Conservation (phyloP, 1,284 basidiomycete genomes). For the Kalmanozyma brasiliensis region DNA sequence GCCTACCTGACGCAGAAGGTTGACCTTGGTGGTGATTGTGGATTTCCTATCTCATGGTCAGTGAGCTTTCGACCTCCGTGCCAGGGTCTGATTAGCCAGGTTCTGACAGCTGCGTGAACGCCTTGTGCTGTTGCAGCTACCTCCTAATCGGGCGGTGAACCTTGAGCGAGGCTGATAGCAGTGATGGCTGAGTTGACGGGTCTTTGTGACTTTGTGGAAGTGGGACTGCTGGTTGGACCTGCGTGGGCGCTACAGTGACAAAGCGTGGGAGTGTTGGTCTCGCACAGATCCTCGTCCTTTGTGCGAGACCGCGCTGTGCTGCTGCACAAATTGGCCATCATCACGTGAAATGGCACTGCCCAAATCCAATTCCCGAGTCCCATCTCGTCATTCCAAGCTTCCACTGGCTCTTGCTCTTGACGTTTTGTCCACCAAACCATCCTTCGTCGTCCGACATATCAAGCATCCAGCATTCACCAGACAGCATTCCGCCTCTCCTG, state of each 20-base stretch:
- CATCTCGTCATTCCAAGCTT: neutral
- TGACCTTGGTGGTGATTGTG: neutral
- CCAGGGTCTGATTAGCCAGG: too few species aligned
- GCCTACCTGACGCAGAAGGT: neutral
- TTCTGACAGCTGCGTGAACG: too few species aligned
- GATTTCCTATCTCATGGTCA: neutral
- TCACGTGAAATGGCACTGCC: constrained; percentile 23
- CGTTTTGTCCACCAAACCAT: constrained; percentile 1
- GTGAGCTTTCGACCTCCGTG: too few species aligned
- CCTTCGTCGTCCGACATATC: neutral
- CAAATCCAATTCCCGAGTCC: constrained; percentile 8
- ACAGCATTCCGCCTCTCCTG: too few species aligned
- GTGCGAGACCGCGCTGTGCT: neutral
- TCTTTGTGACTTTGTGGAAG: too few species aligned
- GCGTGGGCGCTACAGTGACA: neutral
- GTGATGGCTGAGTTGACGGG: too few species aligned
- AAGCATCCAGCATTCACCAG: too few species aligned
- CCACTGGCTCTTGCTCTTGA: neutral
- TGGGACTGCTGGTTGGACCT: neutral
- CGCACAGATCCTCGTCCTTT: too few species aligned
- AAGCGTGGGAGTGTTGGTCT: constrained; percentile 5
- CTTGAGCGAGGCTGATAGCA: too few species aligned
- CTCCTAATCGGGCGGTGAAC: too few species aligned
- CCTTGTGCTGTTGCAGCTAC: too few species aligned
- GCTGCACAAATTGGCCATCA: neutral